A percentile compares a stretch with the other conserved stretches of the same genome.
Conservation (phyloP, 1,139 yeast genomes). For the Sugiyamaella pinicola region DNA sequence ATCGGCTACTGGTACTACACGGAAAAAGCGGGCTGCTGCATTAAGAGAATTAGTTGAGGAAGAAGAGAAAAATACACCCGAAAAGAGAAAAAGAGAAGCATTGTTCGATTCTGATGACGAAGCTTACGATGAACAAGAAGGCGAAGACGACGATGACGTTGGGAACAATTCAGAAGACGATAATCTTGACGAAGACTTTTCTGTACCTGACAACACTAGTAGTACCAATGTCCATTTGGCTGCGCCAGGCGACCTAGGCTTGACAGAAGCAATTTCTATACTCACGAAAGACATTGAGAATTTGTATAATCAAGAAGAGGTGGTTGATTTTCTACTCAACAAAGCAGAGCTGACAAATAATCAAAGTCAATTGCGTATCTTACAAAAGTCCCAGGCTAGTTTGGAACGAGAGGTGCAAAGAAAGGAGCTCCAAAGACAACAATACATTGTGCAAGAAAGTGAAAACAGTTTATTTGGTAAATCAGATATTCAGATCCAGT, state of each 20-base stretch:
- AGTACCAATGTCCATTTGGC: slow-evolving; percentile 46
- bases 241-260: slow-evolving; percentile 68
- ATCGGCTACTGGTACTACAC: neutral
- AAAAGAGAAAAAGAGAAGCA: slow-evolving; percentile 7
- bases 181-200: slow-evolving; percentile 6
- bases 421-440: slow-evolving; percentile 76
- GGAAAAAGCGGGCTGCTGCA: neutral
- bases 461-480: slow-evolving; percentile 77
- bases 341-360: slow-evolving; percentile 87
- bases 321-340: slow-evolving; percentile 64
- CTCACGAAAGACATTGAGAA: slow-evolving; percentile 61
- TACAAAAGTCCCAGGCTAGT: slow-evolving; percentile 65
- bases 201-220: neutral
- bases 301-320: slow-evolving; percentile 61
- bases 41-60: slow-evolving; percentile 2
- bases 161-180: slow-evolving; percentile 18
- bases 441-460: slow-evolving; percentile 78
- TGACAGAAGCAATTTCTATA: slow-evolving; percentile 65
- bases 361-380: slow-evolving; percentile 63
- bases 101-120: slow-evolving; percentile 30
- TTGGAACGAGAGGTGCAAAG: slow-evolving; percentile 68
- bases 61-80: neutral
- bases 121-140: slow-evolving; percentile 19
- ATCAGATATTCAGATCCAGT: slow-evolving; percentile 64
- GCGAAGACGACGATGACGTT: slow-evolving; percentile 25